Conservation (phyloP, 225 moss, liverwort and hornwort species). For the Bryum argenteum region DNA sequence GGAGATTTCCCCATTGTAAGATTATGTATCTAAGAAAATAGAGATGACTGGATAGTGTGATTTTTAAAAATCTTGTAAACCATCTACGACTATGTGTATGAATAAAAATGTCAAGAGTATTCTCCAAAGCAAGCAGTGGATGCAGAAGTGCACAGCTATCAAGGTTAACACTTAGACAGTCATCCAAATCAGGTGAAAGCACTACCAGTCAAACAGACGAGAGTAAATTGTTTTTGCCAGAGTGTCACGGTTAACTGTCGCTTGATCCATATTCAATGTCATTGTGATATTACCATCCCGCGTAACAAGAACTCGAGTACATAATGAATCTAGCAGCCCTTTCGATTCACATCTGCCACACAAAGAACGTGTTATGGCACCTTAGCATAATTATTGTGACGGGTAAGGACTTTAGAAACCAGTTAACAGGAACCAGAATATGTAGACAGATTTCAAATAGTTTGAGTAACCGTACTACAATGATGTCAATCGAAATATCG, state of each 20-base stretch:
- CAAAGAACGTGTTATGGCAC: background rate
- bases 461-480: background rate
- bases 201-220: conserved; percentile 96
- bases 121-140: background rate
- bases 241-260: conserved; percentile 92
- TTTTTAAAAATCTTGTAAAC: background rate
- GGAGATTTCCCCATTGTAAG: background rate
- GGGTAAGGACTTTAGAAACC: conserved; percentile 12
- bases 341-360: conserved; percentile 73
- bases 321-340: conserved; percentile 88
- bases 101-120: background rate
- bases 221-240: conserved; percentile 97
- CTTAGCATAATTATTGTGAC: conserved; percentile 11
- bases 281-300: conserved; percentile 95
- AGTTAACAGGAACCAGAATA: conserved; percentile 3
- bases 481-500: background rate
- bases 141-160: background rate
- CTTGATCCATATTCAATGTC: conserved; percentile 78
- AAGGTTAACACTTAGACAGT: background rate
- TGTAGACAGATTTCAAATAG: background rate
- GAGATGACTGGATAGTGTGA: background rate
- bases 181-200: conserved; percentile 9
- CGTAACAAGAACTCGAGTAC: conserved; percentile 82
- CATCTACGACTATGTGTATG: conserved; percentile 6
- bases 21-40: background rate